Evolutionary conservation across 2,329 filamentous ascomycete species (phyloP).

Genomic region (Xylariales sp.): DNA sequence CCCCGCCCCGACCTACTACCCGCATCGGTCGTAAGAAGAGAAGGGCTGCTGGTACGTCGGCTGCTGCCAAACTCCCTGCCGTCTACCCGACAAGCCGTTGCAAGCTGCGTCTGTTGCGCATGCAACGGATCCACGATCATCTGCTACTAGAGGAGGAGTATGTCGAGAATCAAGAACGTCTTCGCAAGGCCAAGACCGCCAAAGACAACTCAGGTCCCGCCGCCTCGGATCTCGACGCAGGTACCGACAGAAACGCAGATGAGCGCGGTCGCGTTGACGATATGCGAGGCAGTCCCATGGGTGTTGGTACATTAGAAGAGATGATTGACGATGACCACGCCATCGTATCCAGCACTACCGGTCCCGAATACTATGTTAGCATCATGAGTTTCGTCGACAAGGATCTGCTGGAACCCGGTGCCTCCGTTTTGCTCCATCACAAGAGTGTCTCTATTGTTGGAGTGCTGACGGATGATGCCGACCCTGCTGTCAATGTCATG

Average conservation of each 20-base stretch:
- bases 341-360: conserved; percentile 95
- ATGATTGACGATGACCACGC: conserved; percentile 99
- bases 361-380: conserved; percentile 97
- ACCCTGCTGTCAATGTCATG: conserved; percentile 96
- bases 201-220: conserved; percentile 63
- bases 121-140: conserved; percentile 98
- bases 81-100: conserved; percentile 95
- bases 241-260: conserved; percentile 81
- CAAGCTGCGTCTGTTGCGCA: conserved; percentile 92
- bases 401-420: conserved; percentile 91
- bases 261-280: conserved; percentile 94
- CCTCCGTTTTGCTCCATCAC: conserved; percentile 91
- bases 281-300: conserved; percentile 98
- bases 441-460: conserved; percentile 98
- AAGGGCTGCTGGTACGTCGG: conserved; percentile 87
- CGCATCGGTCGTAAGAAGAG: conserved; percentile 98
- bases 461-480: conserved; percentile 91
- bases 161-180: conserved; percentile 95
- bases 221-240: conserved; percentile 65
- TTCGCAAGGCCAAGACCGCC: conserved; percentile 84
- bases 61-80: conserved; percentile 88
- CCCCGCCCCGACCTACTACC: conserved; percentile 92
- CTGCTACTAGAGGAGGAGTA: conserved; percentile 96
- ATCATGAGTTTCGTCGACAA: conserved; percentile 99
- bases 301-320: conserved; percentile 94